phyloP scores from a whole-genome alignment of 2,329 filamentous ascomycete genomes.

The Colletotrichum lindemuthianum region DNA sequence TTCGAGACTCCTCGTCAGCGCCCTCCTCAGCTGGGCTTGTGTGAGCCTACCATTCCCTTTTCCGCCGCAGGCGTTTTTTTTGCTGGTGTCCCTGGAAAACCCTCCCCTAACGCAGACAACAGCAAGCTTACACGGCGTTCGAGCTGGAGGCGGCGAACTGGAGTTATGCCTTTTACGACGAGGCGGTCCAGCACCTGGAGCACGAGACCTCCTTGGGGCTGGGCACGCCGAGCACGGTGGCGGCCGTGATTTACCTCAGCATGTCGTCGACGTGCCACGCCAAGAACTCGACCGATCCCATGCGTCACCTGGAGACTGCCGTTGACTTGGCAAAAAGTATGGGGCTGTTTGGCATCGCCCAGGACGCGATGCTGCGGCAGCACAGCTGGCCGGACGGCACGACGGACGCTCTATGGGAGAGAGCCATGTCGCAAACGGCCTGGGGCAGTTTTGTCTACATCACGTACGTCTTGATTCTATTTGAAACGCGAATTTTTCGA shows the following conservation, averaged over 20 bases:
- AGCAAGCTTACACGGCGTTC: conserved; percentile 21
- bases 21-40: conserved; percentile 24
- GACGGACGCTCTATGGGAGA: conserved; percentile 3
- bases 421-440: conserved; percentile 11
- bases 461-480: conserved; percentile 14
- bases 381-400: conserved; percentile 1
- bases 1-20: conserved; percentile 42
- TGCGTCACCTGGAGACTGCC: conserved; percentile 12
- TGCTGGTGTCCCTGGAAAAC: neutral
- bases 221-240: conserved; percentile 1
- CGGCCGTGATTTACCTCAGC: conserved; percentile 17
- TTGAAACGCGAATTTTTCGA: neutral
- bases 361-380: neutral
- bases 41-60: neutral
- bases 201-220: neutral
- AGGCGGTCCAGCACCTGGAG: neutral
- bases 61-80: neutral
- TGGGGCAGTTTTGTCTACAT: conserved; percentile 29
- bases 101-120: neutral
- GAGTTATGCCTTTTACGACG: conserved; percentile 18
- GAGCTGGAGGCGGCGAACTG: neutral
- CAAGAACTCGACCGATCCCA: neutral
- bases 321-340: conserved; percentile 12
- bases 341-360: conserved; percentile 8
- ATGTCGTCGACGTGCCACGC: conserved; percentile 26